These are phyloP conservation scores for Moesziomyces sp. DNA, from an alignment of 1,284 basidiomycete genomes.

Conservation along the genomic window DNA sequence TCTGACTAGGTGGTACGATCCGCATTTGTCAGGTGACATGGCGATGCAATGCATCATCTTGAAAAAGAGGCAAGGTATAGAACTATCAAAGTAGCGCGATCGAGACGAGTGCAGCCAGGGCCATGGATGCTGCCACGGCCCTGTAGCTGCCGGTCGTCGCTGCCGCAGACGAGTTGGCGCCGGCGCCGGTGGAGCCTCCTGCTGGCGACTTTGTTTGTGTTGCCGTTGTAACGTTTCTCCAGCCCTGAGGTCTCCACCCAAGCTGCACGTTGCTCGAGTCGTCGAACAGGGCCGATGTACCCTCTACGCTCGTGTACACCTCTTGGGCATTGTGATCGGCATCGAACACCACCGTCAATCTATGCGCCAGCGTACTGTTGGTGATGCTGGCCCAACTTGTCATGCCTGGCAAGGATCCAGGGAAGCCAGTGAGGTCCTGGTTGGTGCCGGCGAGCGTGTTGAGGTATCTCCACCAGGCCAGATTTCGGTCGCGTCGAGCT, in stretches of 20 bases:
- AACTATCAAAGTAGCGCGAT: too few relatives aligned
- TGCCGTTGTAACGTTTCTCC: constrained; percentile 40
- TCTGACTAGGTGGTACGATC: too few relatives aligned
- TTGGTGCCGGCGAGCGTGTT: constrained; percentile 60
- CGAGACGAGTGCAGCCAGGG: too few relatives aligned
- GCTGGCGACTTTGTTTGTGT: constrained; percentile 7
- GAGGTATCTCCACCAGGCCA: constrained; percentile 64
- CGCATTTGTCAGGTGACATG: too few relatives aligned
- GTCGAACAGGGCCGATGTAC: constrained; percentile 59
- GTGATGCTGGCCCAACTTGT: constrained; percentile 49
- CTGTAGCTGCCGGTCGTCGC: not conserved
- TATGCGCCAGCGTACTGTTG: constrained; percentile 36
- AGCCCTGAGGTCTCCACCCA: constrained; percentile 63
- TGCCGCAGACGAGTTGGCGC: not conserved
- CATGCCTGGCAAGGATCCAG: constrained; percentile 33
- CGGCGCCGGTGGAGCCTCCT: not conserved
- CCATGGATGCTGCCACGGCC: too few relatives aligned
- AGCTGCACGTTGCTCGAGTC: constrained; percentile 45
- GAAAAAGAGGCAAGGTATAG: too few relatives aligned
- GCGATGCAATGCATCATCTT: too few relatives aligned
- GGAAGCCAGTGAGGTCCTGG: constrained; percentile 60
- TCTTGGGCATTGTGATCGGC: constrained; percentile 56
- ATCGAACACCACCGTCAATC: constrained; percentile 55
- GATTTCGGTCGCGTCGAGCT: constrained; percentile 60
- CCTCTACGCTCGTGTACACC: constrained; percentile 56